Base-by-base conservation (phyloP, 148 eudicot genomes). In the Heliosperma pusillum region DNA sequence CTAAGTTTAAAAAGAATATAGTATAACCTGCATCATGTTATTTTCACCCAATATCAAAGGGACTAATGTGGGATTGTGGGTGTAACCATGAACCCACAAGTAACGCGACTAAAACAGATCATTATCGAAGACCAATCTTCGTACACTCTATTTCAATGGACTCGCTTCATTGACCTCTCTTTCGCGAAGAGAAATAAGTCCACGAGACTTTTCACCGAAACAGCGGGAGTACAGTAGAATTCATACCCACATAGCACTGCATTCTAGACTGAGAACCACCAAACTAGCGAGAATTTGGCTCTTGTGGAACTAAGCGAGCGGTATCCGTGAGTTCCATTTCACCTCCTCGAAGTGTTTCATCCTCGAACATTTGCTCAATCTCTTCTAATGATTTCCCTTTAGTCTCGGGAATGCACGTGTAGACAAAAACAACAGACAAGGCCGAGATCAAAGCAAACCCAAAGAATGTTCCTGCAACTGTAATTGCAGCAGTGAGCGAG, bases 301-400 rank as follows among this genome's bases (percentile, higher is more conserved):
- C 64, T 69, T 81, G 80, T 67, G 81, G 82, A 36, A 91, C 87
- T 3, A 91, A 78, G 24, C 85, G 85, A 27, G 74, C 69, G 0
- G 83, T 82, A 71, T 91, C 97, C 40, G 67, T 80, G 20, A 91
- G 83, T 87, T 92, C 94, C 70, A 81, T 33, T 80, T 87, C 93
- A 42, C 77, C 72, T 44, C 66, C 83, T 17, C 67, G 74, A 60
- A 69, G 74, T 8, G 77, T 26, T 24, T 86, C 89, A 44, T 53
- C 67, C 75, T 87, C 85, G 70, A 91, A 93, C 72, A 93, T 52
- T 77, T 66, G 74, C 58, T 89, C 98, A 11, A 93, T 91, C 77
- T 93, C 83, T 83, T 93, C 97, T 58, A 93, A 76, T 0, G 97
- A 81, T 72, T 91, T 93, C 27, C 98, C 98, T 66, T 84, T 93